Base-by-base conservation (phyloP, 2,329 filamentous ascomycete species). In the Curvularia sp. region DNA sequence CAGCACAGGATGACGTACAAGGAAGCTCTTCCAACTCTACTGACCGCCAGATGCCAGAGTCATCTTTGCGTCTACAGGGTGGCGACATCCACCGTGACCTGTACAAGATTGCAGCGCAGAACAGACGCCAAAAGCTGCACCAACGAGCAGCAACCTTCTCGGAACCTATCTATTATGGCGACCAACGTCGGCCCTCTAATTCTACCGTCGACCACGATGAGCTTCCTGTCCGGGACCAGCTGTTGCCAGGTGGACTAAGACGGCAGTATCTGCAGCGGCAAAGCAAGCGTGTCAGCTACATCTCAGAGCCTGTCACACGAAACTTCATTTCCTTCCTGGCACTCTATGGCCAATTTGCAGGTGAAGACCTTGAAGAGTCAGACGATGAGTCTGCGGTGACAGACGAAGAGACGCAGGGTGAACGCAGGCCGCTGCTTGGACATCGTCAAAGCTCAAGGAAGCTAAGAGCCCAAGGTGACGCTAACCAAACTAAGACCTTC, bases 61-160 rank as follows among this genome's bases (percentile, higher is more conserved):
- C 89, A 1, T 93, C 90, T 0, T 79, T 93, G 52, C 86, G 82
- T 57, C 81, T 93, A 3, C 89, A 90, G 70, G 90, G 90, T 50
- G 90, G 90, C 39, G 90, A 93, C 68, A 89, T 93, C 21, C 90
- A 93, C 72, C 87, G 90, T 32, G 89, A 91, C 68, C 84, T 93
- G 32, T 93, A 90, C 82, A 89, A 86, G 71, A 87, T 92, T 67
- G 86, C 88, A 60, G 86, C 87, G 15, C 81, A 86, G 38, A 78
- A 74, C 74, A 83, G 69, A 67, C 72, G 76, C 38, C 74, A 78
- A 12, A 75, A 74, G 55, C 50, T 76, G 73, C 80, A 78, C 64
- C 79, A 86, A 68, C 84, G 90, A 61, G 82, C 90, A 15, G 84
- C 84, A 52, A 92, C 89, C 0, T 92, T 92, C 68, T 88, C 89